These are phyloP conservation scores for Fusarium nanum DNA, from an alignment of 2,329 filamentous ascomycete genomes.

Conservation along the genomic window DNA sequence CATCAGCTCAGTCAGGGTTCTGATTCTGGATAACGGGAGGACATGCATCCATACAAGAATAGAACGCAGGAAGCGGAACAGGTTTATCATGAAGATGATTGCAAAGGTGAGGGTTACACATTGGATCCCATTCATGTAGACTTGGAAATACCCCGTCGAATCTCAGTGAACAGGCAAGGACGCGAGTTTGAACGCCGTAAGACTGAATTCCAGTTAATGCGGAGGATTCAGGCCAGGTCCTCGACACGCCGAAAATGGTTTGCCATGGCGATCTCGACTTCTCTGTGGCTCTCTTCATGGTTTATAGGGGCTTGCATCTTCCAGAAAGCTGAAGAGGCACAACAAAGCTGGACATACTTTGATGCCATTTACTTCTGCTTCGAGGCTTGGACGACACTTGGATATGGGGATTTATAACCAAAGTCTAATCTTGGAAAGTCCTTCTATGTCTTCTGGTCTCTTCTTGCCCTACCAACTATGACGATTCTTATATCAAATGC, in stretches of 20 bases:
- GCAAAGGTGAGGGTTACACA: neutral
- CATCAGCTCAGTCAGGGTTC: neutral
- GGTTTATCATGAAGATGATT: neutral
- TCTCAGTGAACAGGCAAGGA: no score
- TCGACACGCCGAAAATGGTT: neutral
- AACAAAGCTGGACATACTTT: slow-evolving; percentile 8
- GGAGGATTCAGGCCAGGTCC: neutral
- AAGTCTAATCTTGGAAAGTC: neutral
- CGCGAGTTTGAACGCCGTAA: neutral
- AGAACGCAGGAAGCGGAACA: neutral
- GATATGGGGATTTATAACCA: neutral
- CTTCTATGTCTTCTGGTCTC: slow-evolving; percentile 11
- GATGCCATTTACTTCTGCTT: slow-evolving; percentile 13
- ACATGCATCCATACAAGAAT: neutral
- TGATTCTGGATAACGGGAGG: neutral
- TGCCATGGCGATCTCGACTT: neutral
- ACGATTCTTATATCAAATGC: slow-evolving; percentile 7
- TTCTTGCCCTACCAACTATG: slow-evolving; percentile 1
- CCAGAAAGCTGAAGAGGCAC: neutral
- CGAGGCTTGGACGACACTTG: slow-evolving; percentile 6
- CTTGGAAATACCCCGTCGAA: neutral
- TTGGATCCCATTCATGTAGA: neutral
- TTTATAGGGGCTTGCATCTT: neutral
- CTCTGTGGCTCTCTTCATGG: slow-evolving; percentile 3
- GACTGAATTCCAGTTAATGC: slow-evolving; percentile 1